Evolutionary conservation across 371 early-diverging fungal genomes (phyloP), one percentile per base, ranked within the genome.

Genomic region (Mortierella sp.): DNA sequence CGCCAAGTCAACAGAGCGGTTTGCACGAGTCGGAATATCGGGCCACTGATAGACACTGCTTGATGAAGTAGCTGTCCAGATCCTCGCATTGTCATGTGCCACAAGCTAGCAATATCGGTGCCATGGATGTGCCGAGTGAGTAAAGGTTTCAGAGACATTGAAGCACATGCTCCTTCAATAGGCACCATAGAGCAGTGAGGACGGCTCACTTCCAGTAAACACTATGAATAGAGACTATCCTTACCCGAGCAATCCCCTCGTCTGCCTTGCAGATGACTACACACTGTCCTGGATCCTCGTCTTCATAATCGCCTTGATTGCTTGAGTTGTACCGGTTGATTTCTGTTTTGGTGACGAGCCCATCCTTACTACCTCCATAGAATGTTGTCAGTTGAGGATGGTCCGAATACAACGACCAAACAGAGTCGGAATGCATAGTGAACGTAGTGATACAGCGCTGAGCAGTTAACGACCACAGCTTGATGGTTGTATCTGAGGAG

Each of bases 291-390:
- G 89, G 87, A 58, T 82, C 81, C 7, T 67, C 67, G 7, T 81
- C 75, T 19, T 84, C 85, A 44, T 68, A 69, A 30, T 83, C 81
- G 4, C 70, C 67, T 45, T 81, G 81, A 18, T 83, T 84, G 9
- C 79, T 65, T 15, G 67, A 70, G 50, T 52, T 70, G 25, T 66
- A 81, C 51, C 71, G 75, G 46, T 69, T 70, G 21, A 82, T 64
- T 57, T 87, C 75, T 7, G 92, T 92, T 62, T 93, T 96, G 14
- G 94, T 93, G 14, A 98, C 93, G 60, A 93, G 74, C 11, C 98
- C 98, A 79, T 96, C 96, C 63, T 93, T 88, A 29, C 95, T 91
- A 6, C 97, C 98, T 18, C 96, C 93, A 83, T 96, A 97, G 77
- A 98, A 98, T 4, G 91, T 91, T 37, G 88, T 87, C 68, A 98